Conservation (phyloP, 192 early-diverging fungal genomes). For the Coemansia sp. region DNA sequence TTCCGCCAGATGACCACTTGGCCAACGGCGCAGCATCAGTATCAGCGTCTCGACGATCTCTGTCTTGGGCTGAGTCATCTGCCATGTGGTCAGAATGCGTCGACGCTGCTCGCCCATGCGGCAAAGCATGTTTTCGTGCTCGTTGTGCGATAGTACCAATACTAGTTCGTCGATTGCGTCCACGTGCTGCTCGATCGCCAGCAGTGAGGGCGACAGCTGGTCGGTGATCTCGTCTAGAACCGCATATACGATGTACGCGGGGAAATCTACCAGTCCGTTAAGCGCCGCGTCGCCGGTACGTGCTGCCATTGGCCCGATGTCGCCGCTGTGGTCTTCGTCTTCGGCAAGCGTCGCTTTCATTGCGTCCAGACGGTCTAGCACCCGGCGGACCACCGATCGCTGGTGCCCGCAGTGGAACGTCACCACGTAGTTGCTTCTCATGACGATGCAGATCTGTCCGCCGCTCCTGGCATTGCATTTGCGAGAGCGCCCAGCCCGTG, state of each 20-base stretch:
- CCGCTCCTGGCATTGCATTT: background rate
- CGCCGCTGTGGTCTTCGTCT: slow-evolving; percentile 3
- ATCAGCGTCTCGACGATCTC: slow-evolving; percentile 69
- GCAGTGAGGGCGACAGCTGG: slow-evolving; percentile 80
- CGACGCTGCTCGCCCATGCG: slow-evolving; percentile 76
- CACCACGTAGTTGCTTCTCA: slow-evolving; percentile 36
- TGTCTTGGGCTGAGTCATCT: slow-evolving; percentile 67
- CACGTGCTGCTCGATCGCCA: slow-evolving; percentile 88
- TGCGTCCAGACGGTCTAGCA: slow-evolving; percentile 32
- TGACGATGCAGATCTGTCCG: slow-evolving; percentile 23
- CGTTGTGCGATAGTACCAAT: slow-evolving; percentile 83
- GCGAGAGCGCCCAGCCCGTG: background rate
- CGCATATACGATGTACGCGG: slow-evolving; percentile 93
- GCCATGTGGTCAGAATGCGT: slow-evolving; percentile 66
- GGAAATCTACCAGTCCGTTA: slow-evolving; percentile 27
- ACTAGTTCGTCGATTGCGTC: slow-evolving; percentile 95
- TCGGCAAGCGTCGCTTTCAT: slow-evolving; percentile 20
- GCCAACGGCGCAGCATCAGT: slow-evolving; percentile 41
- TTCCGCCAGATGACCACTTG: slow-evolving; percentile 16
- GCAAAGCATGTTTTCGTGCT: slow-evolving; percentile 73
- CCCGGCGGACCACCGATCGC: slow-evolving; percentile 14
- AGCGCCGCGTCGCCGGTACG: slow-evolving; percentile 20
- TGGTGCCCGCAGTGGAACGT: slow-evolving; percentile 31
- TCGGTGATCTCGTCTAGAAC: slow-evolving; percentile 92
- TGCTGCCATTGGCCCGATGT: background rate